Evolutionary conservation across 768 basidiomycete species (phyloP).

Genomic region (Amanita pallidorosea): DNA sequence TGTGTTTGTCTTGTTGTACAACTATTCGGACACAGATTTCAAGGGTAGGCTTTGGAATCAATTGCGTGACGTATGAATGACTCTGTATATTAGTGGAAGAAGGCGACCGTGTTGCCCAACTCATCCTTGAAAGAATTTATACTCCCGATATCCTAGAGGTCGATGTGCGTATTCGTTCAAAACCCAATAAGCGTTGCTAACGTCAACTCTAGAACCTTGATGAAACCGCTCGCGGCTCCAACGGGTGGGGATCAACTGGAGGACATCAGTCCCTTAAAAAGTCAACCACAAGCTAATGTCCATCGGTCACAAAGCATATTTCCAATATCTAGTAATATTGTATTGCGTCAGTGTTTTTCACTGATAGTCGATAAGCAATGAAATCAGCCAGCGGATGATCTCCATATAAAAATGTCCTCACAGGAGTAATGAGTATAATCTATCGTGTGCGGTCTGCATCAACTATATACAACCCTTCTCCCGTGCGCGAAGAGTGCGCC

Average conservation of each 20-base stretch:
- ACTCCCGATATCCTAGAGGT: slow-evolving; percentile 85
- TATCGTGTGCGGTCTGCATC: slow-evolving; percentile 32
- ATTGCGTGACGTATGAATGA: not conserved
- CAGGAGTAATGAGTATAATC: not conserved
- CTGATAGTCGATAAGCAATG: not conserved
- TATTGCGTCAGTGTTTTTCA: no score
- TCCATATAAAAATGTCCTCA: not conserved
- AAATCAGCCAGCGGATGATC: not conserved
- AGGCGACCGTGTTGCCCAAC: slow-evolving; percentile 93
- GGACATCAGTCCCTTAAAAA: slow-evolving; percentile 50
- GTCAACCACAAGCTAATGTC: slow-evolving; percentile 8
- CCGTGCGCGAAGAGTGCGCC: slow-evolving; percentile 36
- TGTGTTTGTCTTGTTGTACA: slow-evolving; percentile 88
- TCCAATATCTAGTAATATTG: not conserved
- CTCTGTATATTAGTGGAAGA: slow-evolving; percentile 52
- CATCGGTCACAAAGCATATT: slow-evolving; percentile 5
- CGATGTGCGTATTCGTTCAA: slow-evolving; percentile 38
- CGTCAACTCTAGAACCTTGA: slow-evolving; percentile 55
- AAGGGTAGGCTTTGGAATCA: slow-evolving; percentile 36
- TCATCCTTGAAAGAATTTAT: slow-evolving; percentile 85
- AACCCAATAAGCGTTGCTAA: slow-evolving; percentile 4
- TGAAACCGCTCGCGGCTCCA: slow-evolving; percentile 71
- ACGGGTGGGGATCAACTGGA: slow-evolving; percentile 94
- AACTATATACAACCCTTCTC: slow-evolving; percentile 51
- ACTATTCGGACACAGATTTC: slow-evolving; percentile 84